phyloP scores from a whole-genome alignment of 805 yeast genomes.

The Candida boleticola region DNA sequence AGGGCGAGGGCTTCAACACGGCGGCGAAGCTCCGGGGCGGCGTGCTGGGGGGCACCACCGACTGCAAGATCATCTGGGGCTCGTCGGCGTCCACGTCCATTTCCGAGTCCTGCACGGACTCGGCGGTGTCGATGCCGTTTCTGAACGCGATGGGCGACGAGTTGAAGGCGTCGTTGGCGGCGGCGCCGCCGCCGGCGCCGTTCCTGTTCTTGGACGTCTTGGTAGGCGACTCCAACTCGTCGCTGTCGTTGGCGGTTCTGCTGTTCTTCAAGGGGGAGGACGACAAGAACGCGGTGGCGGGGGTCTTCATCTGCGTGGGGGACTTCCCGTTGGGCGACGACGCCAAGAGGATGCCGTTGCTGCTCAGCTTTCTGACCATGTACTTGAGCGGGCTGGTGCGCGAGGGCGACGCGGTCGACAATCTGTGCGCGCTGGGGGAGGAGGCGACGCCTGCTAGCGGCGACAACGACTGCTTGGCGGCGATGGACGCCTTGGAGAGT shows the following conservation, averaged over 20 bases:
- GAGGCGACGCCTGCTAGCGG: constrained; percentile 11
- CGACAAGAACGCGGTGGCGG: constrained; percentile 32
- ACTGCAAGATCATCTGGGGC: constrained; percentile 31
- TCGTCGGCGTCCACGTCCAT: constrained; percentile 3
- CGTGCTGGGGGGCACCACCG: constrained; percentile 24
- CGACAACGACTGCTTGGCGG: constrained; percentile 36
- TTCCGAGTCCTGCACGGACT: constrained; percentile 8
- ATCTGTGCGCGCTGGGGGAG: background rate
- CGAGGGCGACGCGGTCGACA: constrained; percentile 10
- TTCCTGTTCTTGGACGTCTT: constrained; percentile 10
- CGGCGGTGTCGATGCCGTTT: constrained; percentile 5
- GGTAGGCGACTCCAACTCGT: constrained; percentile 30
- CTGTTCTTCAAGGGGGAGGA: constrained; percentile 33
- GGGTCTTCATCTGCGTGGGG: constrained; percentile 39
- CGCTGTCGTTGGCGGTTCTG: constrained; percentile 11
- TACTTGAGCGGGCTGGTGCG: constrained; percentile 9
- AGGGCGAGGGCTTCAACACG: constrained; percentile 29
- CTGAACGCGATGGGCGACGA: constrained; percentile 3
- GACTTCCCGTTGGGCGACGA: constrained; percentile 36
- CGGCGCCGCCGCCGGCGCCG: background rate
- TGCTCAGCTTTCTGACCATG: constrained; percentile 4
- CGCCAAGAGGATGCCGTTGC: background rate
- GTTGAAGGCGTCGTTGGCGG: background rate
- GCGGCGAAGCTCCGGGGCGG: constrained; percentile 18
- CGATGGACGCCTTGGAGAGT: constrained; percentile 41